Percentiles rank a stretch among this genome's conserved stretches.
Conservation (phyloP, 768 basidiomycete genomes). For the Rhodotorula kratochvilovae region DNA sequence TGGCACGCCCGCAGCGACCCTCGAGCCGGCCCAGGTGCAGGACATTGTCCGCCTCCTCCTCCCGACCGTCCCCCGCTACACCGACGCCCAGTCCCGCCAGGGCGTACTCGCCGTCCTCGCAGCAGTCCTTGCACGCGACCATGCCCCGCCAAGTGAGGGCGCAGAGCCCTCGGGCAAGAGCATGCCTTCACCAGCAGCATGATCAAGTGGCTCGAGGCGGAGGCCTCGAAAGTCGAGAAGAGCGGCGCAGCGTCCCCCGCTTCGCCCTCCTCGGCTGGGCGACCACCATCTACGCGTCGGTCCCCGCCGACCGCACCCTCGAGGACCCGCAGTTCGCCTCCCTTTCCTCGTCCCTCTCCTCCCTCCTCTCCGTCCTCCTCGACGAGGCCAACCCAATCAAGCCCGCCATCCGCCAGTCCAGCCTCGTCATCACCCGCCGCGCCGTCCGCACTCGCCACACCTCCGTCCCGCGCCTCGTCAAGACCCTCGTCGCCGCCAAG, state of each 20-base stretch:
- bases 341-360: conserved; percentile 59
- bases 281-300: conserved; percentile 59
- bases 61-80: conserved; percentile 71
- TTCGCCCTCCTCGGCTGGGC: conserved; percentile 71
- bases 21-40: conserved; percentile 25
- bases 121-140: conserved; percentile 61
- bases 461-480: conserved; percentile 10
- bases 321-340: conserved; percentile 52
- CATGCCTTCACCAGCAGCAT: conserved; percentile 62
- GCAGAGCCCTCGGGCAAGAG: conserved; percentile 49
- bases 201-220: conserved; percentile 68
- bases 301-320: conserved; percentile 40
- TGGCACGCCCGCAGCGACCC: not conserved
- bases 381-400: conserved; percentile 57
- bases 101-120: conserved; percentile 67
- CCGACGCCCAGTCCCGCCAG: conserved; percentile 64
- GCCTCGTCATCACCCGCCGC: conserved; percentile 60
- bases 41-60: conserved; percentile 71
- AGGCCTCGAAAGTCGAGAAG: conserved; percentile 60
- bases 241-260: conserved; percentile 48
- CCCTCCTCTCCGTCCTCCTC: conserved; percentile 58
- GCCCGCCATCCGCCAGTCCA: conserved; percentile 59
- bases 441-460: conserved; percentile 55
- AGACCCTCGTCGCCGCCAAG: conserved; percentile 19
- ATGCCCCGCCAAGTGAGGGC: conserved; percentile 31